A percentile compares a stretch with the other conserved stretches of the same genome.
Conservation (phyloP, 2,329 filamentous ascomycete genomes). For the Cladosporium austrohemisphaericum region DNA sequence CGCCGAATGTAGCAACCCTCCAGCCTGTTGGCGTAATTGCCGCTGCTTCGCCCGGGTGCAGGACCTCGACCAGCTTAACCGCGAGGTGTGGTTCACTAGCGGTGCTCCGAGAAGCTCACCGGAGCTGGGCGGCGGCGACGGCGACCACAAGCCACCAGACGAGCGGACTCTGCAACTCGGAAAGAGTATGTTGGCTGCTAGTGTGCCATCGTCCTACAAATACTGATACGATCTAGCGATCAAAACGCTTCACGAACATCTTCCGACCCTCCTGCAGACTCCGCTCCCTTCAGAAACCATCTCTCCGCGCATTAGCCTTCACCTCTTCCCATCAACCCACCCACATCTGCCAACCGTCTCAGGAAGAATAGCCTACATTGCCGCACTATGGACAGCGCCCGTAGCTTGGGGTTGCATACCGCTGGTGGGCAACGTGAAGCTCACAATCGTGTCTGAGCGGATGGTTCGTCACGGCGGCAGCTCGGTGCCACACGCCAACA, state of each 20-base stretch:
- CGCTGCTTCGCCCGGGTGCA: constrained; percentile 32
- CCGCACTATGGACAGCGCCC: constrained; percentile 91
- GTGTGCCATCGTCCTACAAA: background rate
- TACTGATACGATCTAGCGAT: constrained; percentile 45
- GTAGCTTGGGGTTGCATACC: constrained; percentile 94
- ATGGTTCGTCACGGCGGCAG: constrained; percentile 62
- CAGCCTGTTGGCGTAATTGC: constrained; percentile 19
- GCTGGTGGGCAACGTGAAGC: constrained; percentile 80
- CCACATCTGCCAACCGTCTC: constrained; percentile 89
- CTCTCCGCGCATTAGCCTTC: constrained; percentile 58
- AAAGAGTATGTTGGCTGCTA: constrained; percentile 47
- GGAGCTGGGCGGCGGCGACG: constrained; percentile 8
- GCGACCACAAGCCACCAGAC: constrained; percentile 47
- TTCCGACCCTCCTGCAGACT: constrained; percentile 58
- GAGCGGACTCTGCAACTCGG: constrained; percentile 60
- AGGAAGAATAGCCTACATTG: constrained; percentile 83
- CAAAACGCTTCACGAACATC: constrained; percentile 57
- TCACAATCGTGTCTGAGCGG: constrained; percentile 84
- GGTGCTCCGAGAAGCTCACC: constrained; percentile 30
- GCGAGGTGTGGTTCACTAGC: constrained; percentile 45
- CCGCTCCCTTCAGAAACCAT: constrained; percentile 61
- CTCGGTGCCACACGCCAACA: constrained; percentile 28
- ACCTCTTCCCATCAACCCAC: constrained; percentile 69
- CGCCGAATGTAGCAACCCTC: constrained; percentile 5
- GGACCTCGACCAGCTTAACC: constrained; percentile 27